Percentiles rank a stretch among this genome's conserved stretches.
These are phyloP conservation scores for Adiantum capillusveneris DNA, from an alignment of 75 land plant genomes.

Conservation along the genomic window DNA sequence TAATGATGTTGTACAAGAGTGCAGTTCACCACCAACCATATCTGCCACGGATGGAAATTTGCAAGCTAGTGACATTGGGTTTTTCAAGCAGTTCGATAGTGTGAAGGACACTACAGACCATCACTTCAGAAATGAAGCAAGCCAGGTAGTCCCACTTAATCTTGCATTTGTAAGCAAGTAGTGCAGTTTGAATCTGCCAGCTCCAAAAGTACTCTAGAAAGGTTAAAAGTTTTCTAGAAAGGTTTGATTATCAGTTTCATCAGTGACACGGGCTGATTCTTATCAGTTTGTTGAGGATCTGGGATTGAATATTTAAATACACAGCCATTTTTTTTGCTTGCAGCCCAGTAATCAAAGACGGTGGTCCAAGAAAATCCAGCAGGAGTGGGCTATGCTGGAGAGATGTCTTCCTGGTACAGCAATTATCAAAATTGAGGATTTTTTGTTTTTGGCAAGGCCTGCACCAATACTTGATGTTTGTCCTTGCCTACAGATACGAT, in stretches of 20 bases:
- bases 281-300: background rate
- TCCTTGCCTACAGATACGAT: conserved; percentile 54
- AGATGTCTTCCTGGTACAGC: conserved; percentile 78
- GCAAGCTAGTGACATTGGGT: too few species aligned
- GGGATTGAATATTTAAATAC: too few species aligned
- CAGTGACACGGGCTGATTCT: background rate
- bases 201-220: too few species aligned
- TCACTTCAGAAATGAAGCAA: conserved; percentile 38
- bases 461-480: background rate
- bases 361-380: conserved; percentile 83
- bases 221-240: too few species aligned
- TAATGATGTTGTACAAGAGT: too few species aligned
- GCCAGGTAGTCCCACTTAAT: conserved; percentile 36
- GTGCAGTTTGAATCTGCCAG: too few species aligned
- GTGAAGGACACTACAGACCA: conserved; percentile 62
- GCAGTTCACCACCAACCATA: too few species aligned
- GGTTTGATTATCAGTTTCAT: too few species aligned
- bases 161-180: background rate
- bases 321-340: background rate
- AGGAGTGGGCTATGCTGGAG: conserved; percentile 93
- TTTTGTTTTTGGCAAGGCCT: background rate
- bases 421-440: background rate
- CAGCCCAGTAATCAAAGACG: conserved; percentile 52
- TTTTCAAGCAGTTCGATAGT: conserved; percentile 78
- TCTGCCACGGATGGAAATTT: too few species aligned